phyloP scores from a whole-genome alignment of 164 flowering plant genomes.

The Litsea cubeba region DNA sequence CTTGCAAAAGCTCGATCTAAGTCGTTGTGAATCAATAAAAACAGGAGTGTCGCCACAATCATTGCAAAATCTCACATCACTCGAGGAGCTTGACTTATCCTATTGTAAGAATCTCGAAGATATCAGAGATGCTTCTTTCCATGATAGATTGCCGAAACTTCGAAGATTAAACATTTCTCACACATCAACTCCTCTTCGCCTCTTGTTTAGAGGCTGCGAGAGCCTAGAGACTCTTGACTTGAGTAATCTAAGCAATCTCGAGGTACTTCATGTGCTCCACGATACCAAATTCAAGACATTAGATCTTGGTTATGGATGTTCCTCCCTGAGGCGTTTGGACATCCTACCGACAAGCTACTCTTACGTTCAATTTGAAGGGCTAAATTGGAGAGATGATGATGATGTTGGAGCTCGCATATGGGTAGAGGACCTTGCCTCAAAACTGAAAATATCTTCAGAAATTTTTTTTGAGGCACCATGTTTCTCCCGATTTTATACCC shows the following conservation, averaged over 20 bases:
- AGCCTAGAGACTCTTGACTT: background rate
- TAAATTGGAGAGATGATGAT: background rate
- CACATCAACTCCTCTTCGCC: no score
- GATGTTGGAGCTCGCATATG: background rate
- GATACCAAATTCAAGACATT: background rate
- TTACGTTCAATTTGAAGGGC: background rate
- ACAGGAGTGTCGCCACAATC: background rate
- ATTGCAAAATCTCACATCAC: background rate
- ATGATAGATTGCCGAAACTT: background rate
- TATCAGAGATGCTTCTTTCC: background rate
- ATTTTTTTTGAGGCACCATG: background rate
- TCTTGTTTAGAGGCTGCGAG: background rate
- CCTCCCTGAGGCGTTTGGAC: background rate
- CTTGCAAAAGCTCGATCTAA: background rate
- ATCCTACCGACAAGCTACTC: background rate
- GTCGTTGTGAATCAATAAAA: background rate
- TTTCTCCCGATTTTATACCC: background rate
- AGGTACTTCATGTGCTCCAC: background rate
- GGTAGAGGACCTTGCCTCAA: background rate
- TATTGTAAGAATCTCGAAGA: background rate
- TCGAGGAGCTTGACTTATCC: background rate
- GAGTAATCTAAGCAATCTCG: background rate
- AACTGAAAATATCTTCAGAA: no score
- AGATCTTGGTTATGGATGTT: no score
- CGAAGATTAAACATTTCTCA: rapidly evolving